Evolutionary conservation across 1,284 basidiomycete species (phyloP).

Genomic region (Cutaneotrichosporon sp.): DNA sequence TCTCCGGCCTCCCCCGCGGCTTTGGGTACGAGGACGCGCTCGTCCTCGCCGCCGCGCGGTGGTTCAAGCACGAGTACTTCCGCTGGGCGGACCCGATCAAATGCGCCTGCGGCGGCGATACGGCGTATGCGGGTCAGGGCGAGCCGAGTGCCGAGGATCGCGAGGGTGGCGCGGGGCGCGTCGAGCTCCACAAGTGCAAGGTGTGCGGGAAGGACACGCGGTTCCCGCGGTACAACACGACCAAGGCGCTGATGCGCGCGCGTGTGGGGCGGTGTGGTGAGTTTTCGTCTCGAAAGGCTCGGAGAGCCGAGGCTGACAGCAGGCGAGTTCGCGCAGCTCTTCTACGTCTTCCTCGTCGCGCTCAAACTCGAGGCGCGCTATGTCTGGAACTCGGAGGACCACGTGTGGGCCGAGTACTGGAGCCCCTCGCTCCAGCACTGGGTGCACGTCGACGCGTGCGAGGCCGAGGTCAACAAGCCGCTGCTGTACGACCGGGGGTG

Average conservation of each 20-base stretch:
- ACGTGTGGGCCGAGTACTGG: constrained; percentile 58
- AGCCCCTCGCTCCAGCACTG: constrained; percentile 47
- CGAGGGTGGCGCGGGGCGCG: constrained; percentile 46
- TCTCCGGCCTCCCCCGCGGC: constrained; percentile 25
- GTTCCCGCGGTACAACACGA: constrained; percentile 54
- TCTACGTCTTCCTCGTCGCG: constrained; percentile 54
- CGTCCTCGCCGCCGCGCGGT: constrained; percentile 53
- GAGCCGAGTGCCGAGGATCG: constrained; percentile 41
- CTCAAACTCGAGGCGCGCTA: constrained; percentile 54
- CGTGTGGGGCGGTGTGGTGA: constrained; percentile 56
- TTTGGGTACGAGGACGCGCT: constrained; percentile 38
- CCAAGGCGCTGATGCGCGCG: constrained; percentile 46
- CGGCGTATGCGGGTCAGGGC: constrained; percentile 23
- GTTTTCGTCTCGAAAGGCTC: constrained; percentile 8
- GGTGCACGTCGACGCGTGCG: constrained; percentile 58
- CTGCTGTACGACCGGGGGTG: constrained; percentile 56
- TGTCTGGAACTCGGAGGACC: constrained; percentile 56
- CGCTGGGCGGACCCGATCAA: constrained; percentile 57
- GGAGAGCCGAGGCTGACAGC: constrained; percentile 1
- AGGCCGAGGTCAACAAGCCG: constrained; percentile 54
- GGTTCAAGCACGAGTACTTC: constrained; percentile 57
- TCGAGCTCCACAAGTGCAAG: constrained; percentile 49
- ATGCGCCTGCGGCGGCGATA: constrained; percentile 51
- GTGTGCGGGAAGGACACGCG: constrained; percentile 39
- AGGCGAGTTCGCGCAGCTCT: constrained; percentile 57